A percentile compares a stretch with the other conserved stretches of the same genome.
Conservation (phyloP, 805 yeast genomes). For the Isabelozyma rhagii region DNA sequence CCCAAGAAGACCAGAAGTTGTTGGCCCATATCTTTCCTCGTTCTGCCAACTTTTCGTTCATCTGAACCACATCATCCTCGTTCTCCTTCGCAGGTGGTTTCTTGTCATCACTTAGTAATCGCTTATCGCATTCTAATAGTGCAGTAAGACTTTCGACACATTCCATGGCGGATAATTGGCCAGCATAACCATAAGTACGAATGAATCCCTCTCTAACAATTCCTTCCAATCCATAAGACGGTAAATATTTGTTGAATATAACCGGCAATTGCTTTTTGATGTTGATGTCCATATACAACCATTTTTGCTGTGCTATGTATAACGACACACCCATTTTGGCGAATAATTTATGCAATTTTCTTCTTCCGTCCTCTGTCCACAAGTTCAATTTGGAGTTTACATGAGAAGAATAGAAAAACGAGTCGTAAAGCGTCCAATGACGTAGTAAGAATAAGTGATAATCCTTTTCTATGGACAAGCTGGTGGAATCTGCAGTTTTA, state of each 20-base stretch:
- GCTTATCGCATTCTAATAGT: slow-evolving; percentile 63
- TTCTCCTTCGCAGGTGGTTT: slow-evolving; percentile 5
- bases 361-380: slow-evolving; percentile 91
- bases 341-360: slow-evolving; percentile 81
- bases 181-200: slow-evolving; percentile 82
- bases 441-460: slow-evolving; percentile 81
- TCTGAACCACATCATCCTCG: slow-evolving; percentile 17
- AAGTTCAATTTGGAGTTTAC: slow-evolving; percentile 82
- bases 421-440: slow-evolving; percentile 90
- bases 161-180: slow-evolving; percentile 87
- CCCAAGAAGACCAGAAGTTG: slow-evolving; percentile 65
- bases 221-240: slow-evolving; percentile 77
- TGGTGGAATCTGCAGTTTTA: slow-evolving; percentile 38
- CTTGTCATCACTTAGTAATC: slow-evolving; percentile 10
- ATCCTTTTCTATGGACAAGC: slow-evolving; percentile 72
- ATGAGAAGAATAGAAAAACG: slow-evolving; percentile 87
- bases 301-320: slow-evolving; percentile 82
- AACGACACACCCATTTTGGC: slow-evolving; percentile 95
- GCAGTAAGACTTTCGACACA: slow-evolving; percentile 89
- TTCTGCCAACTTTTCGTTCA: slow-evolving; percentile 27
- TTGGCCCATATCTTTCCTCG: slow-evolving; percentile 68
- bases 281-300: slow-evolving; percentile 84
- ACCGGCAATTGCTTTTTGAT: slow-evolving; percentile 70
- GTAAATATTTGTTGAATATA: slow-evolving; percentile 68
- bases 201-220: slow-evolving; percentile 83